Conservation (phyloP, 1,284 basidiomycete genomes). For the Moniliella sp. region DNA sequence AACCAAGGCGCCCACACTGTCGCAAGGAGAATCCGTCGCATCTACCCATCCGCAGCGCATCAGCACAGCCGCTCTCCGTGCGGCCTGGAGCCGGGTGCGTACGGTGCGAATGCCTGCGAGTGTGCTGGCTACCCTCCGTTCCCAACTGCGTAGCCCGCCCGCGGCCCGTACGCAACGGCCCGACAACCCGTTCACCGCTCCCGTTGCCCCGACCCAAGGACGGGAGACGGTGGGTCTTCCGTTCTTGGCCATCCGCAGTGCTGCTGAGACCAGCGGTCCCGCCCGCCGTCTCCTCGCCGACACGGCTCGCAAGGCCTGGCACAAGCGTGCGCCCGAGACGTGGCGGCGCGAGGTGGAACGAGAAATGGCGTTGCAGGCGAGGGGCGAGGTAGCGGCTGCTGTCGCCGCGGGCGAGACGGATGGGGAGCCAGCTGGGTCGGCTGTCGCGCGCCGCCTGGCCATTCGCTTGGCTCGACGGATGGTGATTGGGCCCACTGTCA, state of each 20-base stretch:
- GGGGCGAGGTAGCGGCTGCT: too few species aligned
- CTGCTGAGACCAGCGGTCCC: conserved; percentile 17
- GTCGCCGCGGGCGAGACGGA: too few species aligned
- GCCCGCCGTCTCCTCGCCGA: conserved; percentile 23
- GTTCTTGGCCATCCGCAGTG: conserved; percentile 23
- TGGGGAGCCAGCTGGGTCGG: too few species aligned
- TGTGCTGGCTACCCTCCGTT: conserved; percentile 5
- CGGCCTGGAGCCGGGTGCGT: conserved; percentile 7
- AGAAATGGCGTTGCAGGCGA: too few species aligned
- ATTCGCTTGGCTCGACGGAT: too few species aligned
- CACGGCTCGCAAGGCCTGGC: conserved; percentile 25
- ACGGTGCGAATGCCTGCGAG: conserved; percentile 12
- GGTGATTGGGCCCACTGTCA: too few species aligned
- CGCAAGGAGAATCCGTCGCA: too few species aligned
- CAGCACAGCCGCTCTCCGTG: too few species aligned
- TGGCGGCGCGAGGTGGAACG: conserved; percentile 26
- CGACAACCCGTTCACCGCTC: conserved; percentile 11
- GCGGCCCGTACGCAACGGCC: not conserved
- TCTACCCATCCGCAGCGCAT: too few species aligned
- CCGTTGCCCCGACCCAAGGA: conserved; percentile 17
- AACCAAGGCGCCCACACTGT: conserved; percentile 15
- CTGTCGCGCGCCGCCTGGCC: too few species aligned
- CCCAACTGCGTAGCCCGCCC: not conserved
- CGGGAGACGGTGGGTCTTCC: conserved; percentile 13
- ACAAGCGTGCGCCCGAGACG: conserved; percentile 17